A percentile compares a stretch with the other conserved stretches of the same genome.
Conservation (phyloP, 2,329 filamentous ascomycete species). For the Fusarium sp. region DNA sequence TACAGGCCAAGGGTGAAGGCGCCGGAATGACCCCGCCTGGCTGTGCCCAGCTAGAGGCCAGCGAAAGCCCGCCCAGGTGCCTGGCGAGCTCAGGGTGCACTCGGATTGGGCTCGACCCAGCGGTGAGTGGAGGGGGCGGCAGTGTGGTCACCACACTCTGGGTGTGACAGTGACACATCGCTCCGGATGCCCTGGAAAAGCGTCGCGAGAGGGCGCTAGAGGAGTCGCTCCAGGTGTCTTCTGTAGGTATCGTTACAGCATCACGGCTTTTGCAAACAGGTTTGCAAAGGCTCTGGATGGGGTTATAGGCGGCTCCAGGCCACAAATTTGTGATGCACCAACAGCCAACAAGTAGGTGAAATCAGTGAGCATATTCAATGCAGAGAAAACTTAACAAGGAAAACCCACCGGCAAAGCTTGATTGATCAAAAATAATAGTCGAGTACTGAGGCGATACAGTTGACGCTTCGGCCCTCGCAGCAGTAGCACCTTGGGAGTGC, state of each 20-base stretch:
- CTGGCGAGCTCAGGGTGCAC: slow-evolving; percentile 25
- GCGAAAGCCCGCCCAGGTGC: slow-evolving; percentile 18
- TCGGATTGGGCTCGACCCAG: slow-evolving; percentile 38
- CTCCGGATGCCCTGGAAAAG: slow-evolving; percentile 40
- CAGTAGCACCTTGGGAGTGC: slow-evolving; percentile 31
- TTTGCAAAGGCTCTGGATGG: slow-evolving; percentile 20
- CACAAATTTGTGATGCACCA: slow-evolving; percentile 31
- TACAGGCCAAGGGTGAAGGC: slow-evolving; percentile 45
- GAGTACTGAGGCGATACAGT: slow-evolving; percentile 40
- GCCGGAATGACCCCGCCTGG: slow-evolving; percentile 46
- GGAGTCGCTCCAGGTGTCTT: slow-evolving; percentile 35
- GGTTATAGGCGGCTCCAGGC: slow-evolving; percentile 18
- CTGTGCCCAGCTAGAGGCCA: slow-evolving; percentile 21
- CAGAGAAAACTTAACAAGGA: slow-evolving; percentile 2
- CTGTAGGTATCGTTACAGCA: slow-evolving; percentile 45
- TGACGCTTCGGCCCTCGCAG: slow-evolving; percentile 36
- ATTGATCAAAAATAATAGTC: slow-evolving; percentile 30
- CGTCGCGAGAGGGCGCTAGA: slow-evolving; percentile 39
- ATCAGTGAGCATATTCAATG: slow-evolving; percentile 5
- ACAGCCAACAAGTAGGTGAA: slow-evolving; percentile 16
- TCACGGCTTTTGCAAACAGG: slow-evolving; percentile 30
- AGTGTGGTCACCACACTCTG: slow-evolving; percentile 18
- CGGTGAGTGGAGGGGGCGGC: slow-evolving; percentile 33
- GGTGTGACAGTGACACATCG: slow-evolving; percentile 42
- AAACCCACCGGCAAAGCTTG: slow-evolving; percentile 7